phyloP scores from a whole-genome alignment of 1,284 basidiomycete species.

The Sutorius eximius region DNA sequence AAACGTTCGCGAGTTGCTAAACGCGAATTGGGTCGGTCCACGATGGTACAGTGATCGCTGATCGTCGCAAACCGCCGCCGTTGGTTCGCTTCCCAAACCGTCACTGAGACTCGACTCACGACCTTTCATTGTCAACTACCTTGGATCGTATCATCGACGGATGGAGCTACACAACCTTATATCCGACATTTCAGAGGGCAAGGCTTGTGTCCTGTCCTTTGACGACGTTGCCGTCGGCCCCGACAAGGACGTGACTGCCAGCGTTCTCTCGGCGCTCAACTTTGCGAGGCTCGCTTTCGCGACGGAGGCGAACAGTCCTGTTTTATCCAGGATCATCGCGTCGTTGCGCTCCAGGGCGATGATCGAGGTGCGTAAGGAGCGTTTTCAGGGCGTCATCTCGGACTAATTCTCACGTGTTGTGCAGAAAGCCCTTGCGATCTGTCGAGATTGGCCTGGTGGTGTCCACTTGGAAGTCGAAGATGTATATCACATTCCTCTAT shows the following conservation, averaged over 20 bases:
- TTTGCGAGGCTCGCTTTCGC: constrained; percentile 50
- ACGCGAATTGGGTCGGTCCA: not conserved
- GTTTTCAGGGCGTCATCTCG: not conserved
- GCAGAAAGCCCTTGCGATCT: constrained; percentile 52
- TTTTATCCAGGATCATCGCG: constrained; percentile 37
- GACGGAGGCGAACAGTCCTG: constrained; percentile 33
- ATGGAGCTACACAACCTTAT: constrained; percentile 24
- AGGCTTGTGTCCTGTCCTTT: constrained; percentile 37
- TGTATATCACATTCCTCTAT: constrained; percentile 40
- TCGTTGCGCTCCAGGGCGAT: constrained; percentile 39
- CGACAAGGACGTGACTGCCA: constrained; percentile 41
- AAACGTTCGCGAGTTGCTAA: not conserved
- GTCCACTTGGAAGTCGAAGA: constrained; percentile 52
- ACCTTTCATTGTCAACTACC: not conserved
- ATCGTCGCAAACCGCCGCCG: constrained; percentile 1
- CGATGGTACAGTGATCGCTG: constrained; percentile 1
- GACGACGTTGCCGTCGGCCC: constrained; percentile 42
- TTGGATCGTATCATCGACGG: not conserved
- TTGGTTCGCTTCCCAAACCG: constrained; percentile 1
- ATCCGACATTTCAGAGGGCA: constrained; percentile 24
- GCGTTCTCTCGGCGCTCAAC: constrained; percentile 58
- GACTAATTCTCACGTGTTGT: not conserved
- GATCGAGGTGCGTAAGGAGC: constrained; percentile 35
- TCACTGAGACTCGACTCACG: not conserved
- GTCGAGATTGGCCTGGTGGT: constrained; percentile 45